phyloP scores from a whole-genome alignment of 371 early-diverging fungal genomes.

The Thermomucor indicae-seudaticae region DNA sequence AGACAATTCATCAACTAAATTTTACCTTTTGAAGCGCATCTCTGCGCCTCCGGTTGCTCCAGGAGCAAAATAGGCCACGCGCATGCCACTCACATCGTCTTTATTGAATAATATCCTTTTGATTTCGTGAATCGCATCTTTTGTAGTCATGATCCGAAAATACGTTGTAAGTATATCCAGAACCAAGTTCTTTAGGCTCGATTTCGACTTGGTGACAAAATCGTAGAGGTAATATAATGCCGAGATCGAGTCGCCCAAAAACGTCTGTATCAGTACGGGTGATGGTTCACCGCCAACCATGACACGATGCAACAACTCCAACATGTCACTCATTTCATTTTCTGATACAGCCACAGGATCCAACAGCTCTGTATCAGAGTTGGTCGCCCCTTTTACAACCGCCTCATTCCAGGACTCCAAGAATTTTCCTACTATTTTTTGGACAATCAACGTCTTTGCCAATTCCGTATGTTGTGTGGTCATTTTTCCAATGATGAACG shows the following conservation, averaged over 20 bases:
- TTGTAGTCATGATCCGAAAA: constrained; percentile 46
- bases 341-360: constrained; percentile 32
- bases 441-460: constrained; percentile 49
- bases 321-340: constrained; percentile 29
- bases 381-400: constrained; percentile 1
- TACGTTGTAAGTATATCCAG: constrained; percentile 51
- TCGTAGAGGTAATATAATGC: constrained; percentile 63
- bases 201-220: constrained; percentile 47
- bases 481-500: constrained; percentile 55
- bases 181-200: constrained; percentile 41
- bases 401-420: constrained; percentile 23
- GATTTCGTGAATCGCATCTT: constrained; percentile 45
- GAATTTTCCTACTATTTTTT: constrained; percentile 41
- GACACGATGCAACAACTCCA: constrained; percentile 47
- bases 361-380: neutral
- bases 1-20: neutral
- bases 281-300: constrained; percentile 67
- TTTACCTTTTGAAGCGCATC: constrained; percentile 37
- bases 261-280: constrained; percentile 50
- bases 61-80: constrained; percentile 57
- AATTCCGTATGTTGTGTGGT: constrained; percentile 45
- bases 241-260: constrained; percentile 43
- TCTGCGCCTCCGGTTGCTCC: constrained; percentile 53
- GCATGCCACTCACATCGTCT: constrained; percentile 36
- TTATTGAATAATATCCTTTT: constrained; percentile 51